Percentiles rank a stretch among this genome's conserved stretches.
Evolutionary conservation across 192 early-diverging fungal species (phyloP).

Genomic region (Backusella liffmaniae): DNA sequence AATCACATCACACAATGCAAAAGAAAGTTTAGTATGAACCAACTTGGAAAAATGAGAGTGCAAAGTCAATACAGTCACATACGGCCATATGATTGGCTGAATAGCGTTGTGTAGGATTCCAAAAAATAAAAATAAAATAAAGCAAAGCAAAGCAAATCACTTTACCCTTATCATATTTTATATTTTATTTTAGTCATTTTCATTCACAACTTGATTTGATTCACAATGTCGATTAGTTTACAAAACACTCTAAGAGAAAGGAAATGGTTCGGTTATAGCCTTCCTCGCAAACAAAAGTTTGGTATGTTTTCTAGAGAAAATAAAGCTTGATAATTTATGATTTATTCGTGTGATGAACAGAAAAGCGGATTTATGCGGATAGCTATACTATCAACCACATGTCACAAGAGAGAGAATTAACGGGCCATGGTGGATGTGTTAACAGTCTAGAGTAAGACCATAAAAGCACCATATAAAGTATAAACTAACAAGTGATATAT

Average conservation of each 20-base stretch:
- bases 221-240: slow-evolving; percentile 11
- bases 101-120: neutral
- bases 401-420: slow-evolving; percentile 29
- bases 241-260: slow-evolving; percentile 6
- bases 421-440: slow-evolving; percentile 56
- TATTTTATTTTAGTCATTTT: neutral
- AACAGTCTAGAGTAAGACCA: slow-evolving; percentile 44
- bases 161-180: neutral
- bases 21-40: neutral
- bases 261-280: neutral
- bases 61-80: neutral
- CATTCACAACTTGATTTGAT: neutral
- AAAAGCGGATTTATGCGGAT: slow-evolving; percentile 14
- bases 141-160: neutral
- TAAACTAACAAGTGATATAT: neutral
- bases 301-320: neutral
- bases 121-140: neutral
- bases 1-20: too few species aligned
- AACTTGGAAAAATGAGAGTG: neutral
- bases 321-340: neutral
- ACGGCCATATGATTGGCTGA: neutral
- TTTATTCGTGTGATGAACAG: slow-evolving; percentile 1
- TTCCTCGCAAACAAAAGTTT: neutral
- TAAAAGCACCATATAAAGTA: too few species aligned
- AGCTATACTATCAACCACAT: slow-evolving; percentile 34